Percentiles rank a stretch among this genome's conserved stretches.
Evolutionary conservation across 495 filamentous ascomycete species (phyloP).

Genomic region (Podospora appendiculata): DNA sequence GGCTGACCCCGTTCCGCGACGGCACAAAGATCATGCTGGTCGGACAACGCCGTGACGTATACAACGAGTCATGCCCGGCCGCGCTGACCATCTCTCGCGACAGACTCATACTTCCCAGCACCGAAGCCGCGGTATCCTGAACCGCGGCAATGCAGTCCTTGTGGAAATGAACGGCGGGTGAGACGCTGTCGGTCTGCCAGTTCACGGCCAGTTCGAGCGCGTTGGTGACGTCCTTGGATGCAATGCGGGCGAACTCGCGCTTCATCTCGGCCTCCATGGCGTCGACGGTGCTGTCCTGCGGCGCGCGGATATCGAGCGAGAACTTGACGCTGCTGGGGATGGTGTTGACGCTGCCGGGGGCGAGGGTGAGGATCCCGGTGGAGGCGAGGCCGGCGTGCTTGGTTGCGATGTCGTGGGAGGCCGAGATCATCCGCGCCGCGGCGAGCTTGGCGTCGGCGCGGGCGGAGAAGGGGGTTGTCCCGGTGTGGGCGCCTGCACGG

Average conservation of each 20-base stretch:
- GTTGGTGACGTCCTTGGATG: constrained; percentile 22
- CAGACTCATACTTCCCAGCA: constrained; percentile 30
- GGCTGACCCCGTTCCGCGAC: constrained; percentile 38
- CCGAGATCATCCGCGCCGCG: constrained; percentile 60
- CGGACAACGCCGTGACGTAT: constrained; percentile 29
- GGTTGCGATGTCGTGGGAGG: constrained; percentile 55
- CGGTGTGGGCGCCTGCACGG: constrained; percentile 63
- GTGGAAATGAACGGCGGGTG: constrained; percentile 61
- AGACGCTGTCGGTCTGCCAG: constrained; percentile 48
- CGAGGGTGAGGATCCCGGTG: constrained; percentile 62
- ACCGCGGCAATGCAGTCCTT: constrained; percentile 62
- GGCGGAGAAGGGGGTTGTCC: constrained; percentile 58
- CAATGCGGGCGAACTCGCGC: constrained; percentile 20
- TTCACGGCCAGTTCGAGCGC: constrained; percentile 18
- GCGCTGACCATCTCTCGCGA: constrained; percentile 44
- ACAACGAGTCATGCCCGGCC: constrained; percentile 53
- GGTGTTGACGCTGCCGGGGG: constrained; percentile 66
- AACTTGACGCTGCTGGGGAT: constrained; percentile 64
- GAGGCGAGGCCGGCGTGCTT: constrained; percentile 52
- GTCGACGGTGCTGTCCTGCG: constrained; percentile 48
- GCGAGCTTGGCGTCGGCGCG: constrained; percentile 59
- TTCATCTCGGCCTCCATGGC: constrained; percentile 38
- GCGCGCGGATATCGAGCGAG: constrained; percentile 63
- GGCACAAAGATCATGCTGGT: constrained; percentile 47
- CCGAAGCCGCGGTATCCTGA: constrained; percentile 48